Percentiles rank a stretch among this genome's conserved stretches.
These are phyloP conservation scores for Elsinoe perseae DNA, from an alignment of 2,329 filamentous ascomycete species.

Conservation along the genomic window DNA sequence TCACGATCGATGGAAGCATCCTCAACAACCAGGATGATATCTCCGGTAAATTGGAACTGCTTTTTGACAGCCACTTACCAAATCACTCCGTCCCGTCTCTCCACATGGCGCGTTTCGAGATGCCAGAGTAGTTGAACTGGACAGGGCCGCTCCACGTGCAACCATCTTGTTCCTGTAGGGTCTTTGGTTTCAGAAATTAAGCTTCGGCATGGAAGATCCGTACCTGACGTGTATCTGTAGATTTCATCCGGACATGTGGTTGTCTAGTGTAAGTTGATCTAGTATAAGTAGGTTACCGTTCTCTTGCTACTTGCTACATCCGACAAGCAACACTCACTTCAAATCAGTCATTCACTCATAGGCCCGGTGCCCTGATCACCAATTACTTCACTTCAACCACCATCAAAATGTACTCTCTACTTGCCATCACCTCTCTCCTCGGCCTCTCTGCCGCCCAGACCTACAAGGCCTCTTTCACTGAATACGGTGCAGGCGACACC, in stretches of 20 bases:
- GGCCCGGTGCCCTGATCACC: neutral
- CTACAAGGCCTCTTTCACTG: constrained; percentile 29
- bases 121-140: neutral
- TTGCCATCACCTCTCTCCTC: constrained; percentile 8
- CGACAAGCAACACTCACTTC: neutral
- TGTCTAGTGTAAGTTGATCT: neutral
- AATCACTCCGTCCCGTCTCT: neutral
- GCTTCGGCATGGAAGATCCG: constrained; percentile 2
- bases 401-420: constrained; percentile 1
- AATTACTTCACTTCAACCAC: neutral
- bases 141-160: constrained; percentile 1
- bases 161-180: neutral
- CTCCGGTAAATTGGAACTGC: neutral
- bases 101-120: constrained; percentile 7
- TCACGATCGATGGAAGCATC: neutral
- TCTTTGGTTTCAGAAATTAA: constrained; percentile 1
- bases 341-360: neutral
- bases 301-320: neutral
- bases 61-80: constrained; percentile 7
- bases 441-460: constrained; percentile 2
- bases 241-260: constrained; percentile 2
- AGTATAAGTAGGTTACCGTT: constrained; percentile 5
- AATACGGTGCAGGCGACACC: constrained; percentile 31
- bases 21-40: neutral
- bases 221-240: constrained; percentile 8